These are phyloP conservation scores for Aspergillus chevalieri DNA, from an alignment of 2,329 filamentous ascomycete genomes.

Conservation along the genomic window DNA sequence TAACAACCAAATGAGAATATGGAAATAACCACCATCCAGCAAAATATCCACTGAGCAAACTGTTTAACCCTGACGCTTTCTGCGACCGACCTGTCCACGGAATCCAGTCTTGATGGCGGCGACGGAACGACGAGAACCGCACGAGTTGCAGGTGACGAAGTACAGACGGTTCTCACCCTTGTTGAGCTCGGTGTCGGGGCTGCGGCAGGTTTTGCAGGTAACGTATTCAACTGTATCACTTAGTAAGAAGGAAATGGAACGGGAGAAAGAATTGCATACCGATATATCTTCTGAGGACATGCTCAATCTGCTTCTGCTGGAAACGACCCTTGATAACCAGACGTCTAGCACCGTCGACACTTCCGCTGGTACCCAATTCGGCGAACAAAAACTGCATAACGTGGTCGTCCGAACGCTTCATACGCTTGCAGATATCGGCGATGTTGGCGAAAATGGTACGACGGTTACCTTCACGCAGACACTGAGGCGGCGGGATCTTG, in stretches of 20 bases:
- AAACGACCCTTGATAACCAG: conserved; percentile 99
- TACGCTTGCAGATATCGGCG: conserved; percentile 95
- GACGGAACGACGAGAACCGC: conserved; percentile 76
- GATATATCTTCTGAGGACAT: conserved; percentile 91
- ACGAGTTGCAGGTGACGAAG: conserved; percentile 95
- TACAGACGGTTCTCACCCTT: conserved; percentile 99
- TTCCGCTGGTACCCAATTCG: conserved; percentile 94
- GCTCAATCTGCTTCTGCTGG: conserved; percentile 99
- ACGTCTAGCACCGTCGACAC: conserved; percentile 84
- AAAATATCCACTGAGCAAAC: conserved; percentile 7
- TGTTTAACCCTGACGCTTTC: conserved; percentile 79
- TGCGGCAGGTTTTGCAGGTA: conserved; percentile 97
- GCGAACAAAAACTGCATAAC: conserved; percentile 96
- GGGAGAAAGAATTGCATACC: conserved; percentile 51
- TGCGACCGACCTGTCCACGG: conserved; percentile 98
- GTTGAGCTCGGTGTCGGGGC: conserved; percentile 89
- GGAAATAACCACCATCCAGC: not conserved
- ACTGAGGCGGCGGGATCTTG: conserved; percentile 98
- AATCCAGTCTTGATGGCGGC: conserved; percentile 99
- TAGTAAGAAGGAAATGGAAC: not conserved
- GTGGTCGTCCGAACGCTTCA: conserved; percentile 98
- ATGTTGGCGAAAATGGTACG: conserved; percentile 99
- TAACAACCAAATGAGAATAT: conserved; percentile 9
- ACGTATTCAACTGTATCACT: conserved; percentile 76
- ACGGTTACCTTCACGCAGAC: conserved; percentile 99